Evolutionary conservation across 2,329 filamentous ascomycete species (phyloP).

Genomic region (Ophiocordyceps australis): DNA sequence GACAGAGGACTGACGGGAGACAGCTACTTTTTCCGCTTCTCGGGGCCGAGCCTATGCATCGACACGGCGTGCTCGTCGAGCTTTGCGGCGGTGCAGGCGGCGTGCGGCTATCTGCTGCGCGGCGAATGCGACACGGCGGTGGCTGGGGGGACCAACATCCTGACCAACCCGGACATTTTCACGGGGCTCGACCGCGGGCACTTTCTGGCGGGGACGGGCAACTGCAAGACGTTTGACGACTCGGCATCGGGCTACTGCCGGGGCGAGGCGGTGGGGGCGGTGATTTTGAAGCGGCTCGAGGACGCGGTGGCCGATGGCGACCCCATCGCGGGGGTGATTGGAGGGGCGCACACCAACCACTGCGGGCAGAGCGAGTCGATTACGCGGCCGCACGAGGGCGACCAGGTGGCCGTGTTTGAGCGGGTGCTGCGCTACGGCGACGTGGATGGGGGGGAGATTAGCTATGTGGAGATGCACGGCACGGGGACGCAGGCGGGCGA

Average conservation of each 20-base stretch:
- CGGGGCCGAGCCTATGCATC: slow-evolving; percentile 51
- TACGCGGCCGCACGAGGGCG: slow-evolving; percentile 63
- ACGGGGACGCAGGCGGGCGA: slow-evolving; percentile 83
- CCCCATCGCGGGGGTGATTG: slow-evolving; percentile 57
- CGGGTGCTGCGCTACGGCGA: slow-evolving; percentile 40
- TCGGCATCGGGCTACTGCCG: slow-evolving; percentile 70
- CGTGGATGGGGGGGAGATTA: slow-evolving; percentile 57
- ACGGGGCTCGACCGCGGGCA: slow-evolving; percentile 57
- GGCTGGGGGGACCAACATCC: slow-evolving; percentile 57
- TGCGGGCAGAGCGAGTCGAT: slow-evolving; percentile 60
- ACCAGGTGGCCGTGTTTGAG: slow-evolving; percentile 49
- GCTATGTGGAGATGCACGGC: slow-evolving; percentile 83
- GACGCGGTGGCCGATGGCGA: slow-evolving; percentile 65
- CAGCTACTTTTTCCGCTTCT: slow-evolving; percentile 66
- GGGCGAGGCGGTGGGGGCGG: slow-evolving; percentile 55
- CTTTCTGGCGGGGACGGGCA: slow-evolving; percentile 31
- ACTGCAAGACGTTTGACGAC: slow-evolving; percentile 61
- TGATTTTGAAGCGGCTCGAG: slow-evolving; percentile 63
- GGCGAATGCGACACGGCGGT: slow-evolving; percentile 68
- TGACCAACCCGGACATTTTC: slow-evolving; percentile 52
- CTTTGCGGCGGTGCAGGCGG: slow-evolving; percentile 50
- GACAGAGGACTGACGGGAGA: neutral
- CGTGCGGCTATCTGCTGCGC: slow-evolving; percentile 49
- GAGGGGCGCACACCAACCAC: slow-evolving; percentile 42
- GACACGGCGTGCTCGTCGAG: slow-evolving; percentile 70